A percentile compares a stretch with the other conserved stretches of the same genome.
Evolutionary conservation across 306 rosid species (phyloP).

Genomic region (Cucurbita maxima): DNA sequence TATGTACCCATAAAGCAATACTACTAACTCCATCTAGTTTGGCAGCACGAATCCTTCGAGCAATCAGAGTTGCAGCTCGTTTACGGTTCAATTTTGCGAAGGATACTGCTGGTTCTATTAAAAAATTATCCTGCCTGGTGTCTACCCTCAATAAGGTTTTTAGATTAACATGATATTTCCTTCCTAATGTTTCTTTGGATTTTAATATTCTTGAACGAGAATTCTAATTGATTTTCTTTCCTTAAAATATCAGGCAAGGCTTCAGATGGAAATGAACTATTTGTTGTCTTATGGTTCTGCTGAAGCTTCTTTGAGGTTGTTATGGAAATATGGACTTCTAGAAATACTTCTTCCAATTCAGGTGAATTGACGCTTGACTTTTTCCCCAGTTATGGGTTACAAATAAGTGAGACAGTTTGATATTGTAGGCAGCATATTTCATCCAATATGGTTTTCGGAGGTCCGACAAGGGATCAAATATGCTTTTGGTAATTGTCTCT

Average conservation of each 20-base stretch:
- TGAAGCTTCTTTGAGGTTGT: slow-evolving; percentile 65
- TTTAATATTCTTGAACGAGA: neutral
- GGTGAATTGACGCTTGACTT: slow-evolving; percentile 16
- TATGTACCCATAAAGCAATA: neutral
- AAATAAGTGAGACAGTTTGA: slow-evolving; percentile 1
- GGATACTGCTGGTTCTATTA: slow-evolving; percentile 61
- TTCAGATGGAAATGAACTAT: slow-evolving; percentile 72
- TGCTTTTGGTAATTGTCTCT: slow-evolving; percentile 65
- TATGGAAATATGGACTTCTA: slow-evolving; percentile 77
- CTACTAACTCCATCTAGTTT: slow-evolving; percentile 9
- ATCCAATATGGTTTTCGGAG: slow-evolving; percentile 54
- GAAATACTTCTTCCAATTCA: slow-evolving; percentile 74
- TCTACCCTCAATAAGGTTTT: slow-evolving; percentile 67
- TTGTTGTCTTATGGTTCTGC: slow-evolving; percentile 86
- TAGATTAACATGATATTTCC: slow-evolving; percentile 3
- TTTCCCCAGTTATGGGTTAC: neutral
- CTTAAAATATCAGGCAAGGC: slow-evolving; percentile 50
- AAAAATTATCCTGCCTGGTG: slow-evolving; percentile 33
- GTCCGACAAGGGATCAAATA: slow-evolving; percentile 62
- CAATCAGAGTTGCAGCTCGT: slow-evolving; percentile 75
- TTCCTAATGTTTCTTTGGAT: slow-evolving; percentile 6
- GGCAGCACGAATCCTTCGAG: slow-evolving; percentile 86
- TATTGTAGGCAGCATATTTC: slow-evolving; percentile 73
- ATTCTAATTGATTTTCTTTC: slow-evolving; percentile 10
- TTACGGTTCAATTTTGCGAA: slow-evolving; percentile 58